phyloP scores from a whole-genome alignment of 805 yeast genomes.

The Metschnikowia santaceciliae region DNA sequence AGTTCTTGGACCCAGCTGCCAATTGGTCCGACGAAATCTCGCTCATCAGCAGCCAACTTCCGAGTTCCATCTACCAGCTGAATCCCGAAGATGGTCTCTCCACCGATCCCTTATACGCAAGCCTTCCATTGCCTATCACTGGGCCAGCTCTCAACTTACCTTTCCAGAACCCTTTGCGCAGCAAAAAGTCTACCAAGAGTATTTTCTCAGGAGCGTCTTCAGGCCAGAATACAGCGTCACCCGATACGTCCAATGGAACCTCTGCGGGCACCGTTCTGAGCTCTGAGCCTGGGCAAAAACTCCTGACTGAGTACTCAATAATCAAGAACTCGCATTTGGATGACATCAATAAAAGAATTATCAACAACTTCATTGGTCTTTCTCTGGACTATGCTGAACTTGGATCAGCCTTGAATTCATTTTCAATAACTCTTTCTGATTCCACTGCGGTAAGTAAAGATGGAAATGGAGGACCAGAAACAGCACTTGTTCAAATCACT shows the following conservation, averaged over 20 bases:
- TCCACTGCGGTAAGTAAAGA: conserved; percentile 13
- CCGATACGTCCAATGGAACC: conserved; percentile 16
- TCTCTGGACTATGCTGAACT: conserved; percentile 67
- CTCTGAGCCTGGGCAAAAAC: neutral
- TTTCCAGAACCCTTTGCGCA: conserved; percentile 26
- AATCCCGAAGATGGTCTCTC: conserved; percentile 45
- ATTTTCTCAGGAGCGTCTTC: neutral
- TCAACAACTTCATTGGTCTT: conserved; percentile 53
- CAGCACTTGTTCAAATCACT: conserved; percentile 35
- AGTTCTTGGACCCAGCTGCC: conserved; percentile 81
- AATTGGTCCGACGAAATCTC: conserved; percentile 70
- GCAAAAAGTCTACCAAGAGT: conserved; percentile 5
- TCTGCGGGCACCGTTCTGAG: neutral
- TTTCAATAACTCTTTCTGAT: conserved; percentile 48
- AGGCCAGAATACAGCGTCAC: neutral
- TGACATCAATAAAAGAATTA: conserved; percentile 51
- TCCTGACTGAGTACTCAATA: conserved; percentile 2
- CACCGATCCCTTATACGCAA: conserved; percentile 28
- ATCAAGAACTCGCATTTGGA: conserved; percentile 44
- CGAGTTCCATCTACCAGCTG: conserved; percentile 38
- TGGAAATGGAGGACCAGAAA: conserved; percentile 21
- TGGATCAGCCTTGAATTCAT: conserved; percentile 55
- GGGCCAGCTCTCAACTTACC: conserved; percentile 25
- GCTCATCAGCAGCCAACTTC: conserved; percentile 35
- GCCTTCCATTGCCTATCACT: conserved; percentile 32